Conservation (phyloP, 371 early-diverging fungal species). For the Mortierella sp. region DNA sequence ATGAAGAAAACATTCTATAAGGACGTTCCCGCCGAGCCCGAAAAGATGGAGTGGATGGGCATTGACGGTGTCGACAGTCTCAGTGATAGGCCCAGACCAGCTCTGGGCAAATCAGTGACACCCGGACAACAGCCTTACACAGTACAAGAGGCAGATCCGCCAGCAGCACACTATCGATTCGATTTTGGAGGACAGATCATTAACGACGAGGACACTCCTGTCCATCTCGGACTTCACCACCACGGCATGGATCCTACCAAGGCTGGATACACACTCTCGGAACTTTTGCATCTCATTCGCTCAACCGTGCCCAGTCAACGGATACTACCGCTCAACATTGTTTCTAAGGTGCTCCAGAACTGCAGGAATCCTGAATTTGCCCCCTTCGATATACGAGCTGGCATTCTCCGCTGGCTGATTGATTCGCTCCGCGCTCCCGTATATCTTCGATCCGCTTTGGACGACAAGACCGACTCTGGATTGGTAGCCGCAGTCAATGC, state of each 20-base stretch:
- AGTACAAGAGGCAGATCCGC: slow-evolving; percentile 38
- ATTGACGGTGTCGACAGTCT: slow-evolving; percentile 57
- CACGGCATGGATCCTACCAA: slow-evolving; percentile 88
- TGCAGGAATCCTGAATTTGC: slow-evolving; percentile 56
- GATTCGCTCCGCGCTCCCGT: slow-evolving; percentile 58
- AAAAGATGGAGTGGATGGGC: slow-evolving; percentile 84
- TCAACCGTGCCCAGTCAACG: slow-evolving; percentile 90
- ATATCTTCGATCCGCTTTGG: slow-evolving; percentile 75
- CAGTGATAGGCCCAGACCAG: slow-evolving; percentile 15
- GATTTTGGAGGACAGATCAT: slow-evolving; percentile 83
- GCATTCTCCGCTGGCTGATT: slow-evolving; percentile 58
- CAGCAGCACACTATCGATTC: slow-evolving; percentile 70
- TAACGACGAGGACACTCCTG: slow-evolving; percentile 68
- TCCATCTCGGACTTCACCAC: slow-evolving; percentile 85
- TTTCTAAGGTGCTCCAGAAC: slow-evolving; percentile 72
- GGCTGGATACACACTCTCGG: slow-evolving; percentile 91
- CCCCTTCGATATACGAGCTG: slow-evolving; percentile 43
- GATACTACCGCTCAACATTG: slow-evolving; percentile 74
- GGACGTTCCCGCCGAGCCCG: slow-evolving; percentile 69
- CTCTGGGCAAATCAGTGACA: slow-evolving; percentile 42
- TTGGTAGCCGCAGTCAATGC: slow-evolving; percentile 67
- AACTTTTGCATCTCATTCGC: slow-evolving; percentile 83
- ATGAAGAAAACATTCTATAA: slow-evolving; percentile 69
- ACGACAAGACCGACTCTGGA: slow-evolving; percentile 75
- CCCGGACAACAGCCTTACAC: slow-evolving; percentile 56